A percentile compares a stretch with the other conserved stretches of the same genome.
Evolutionary conservation across 768 basidiomycete genomes (phyloP).

Genomic region (Amanita pseudoporphyria): DNA sequence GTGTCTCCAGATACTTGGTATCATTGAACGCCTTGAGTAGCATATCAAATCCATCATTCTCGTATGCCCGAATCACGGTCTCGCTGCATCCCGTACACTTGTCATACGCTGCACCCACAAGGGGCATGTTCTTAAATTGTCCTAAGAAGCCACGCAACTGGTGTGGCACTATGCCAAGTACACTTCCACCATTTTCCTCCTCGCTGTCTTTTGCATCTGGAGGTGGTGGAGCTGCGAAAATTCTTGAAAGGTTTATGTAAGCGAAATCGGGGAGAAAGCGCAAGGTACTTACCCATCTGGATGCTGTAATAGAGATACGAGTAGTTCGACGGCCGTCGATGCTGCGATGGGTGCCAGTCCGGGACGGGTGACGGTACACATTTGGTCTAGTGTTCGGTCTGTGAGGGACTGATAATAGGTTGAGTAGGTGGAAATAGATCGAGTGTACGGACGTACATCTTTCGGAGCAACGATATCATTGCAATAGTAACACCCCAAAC

Average conservation of each 20-base stretch:
- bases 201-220: slow-evolving; percentile 19
- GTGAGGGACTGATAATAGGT: slow-evolving; percentile 37
- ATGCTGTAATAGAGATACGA: slow-evolving; percentile 85
- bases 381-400: slow-evolving; percentile 93
- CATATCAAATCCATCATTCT: slow-evolving; percentile 71
- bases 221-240: slow-evolving; percentile 63
- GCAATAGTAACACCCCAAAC: slow-evolving; percentile 94
- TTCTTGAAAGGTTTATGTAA: slow-evolving; percentile 11
- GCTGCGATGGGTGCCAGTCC: slow-evolving; percentile 90
- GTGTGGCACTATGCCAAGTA: slow-evolving; percentile 87
- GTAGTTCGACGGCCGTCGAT: slow-evolving; percentile 86
- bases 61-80: slow-evolving; percentile 72
- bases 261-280: not conserved
- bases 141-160: slow-evolving; percentile 87
- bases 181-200: slow-evolving; percentile 30
- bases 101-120: slow-evolving; percentile 81
- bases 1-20: slow-evolving; percentile 54
- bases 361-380: slow-evolving; percentile 97
- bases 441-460: slow-evolving; percentile 44
- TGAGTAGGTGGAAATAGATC: not conserved
- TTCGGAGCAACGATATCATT: slow-evolving; percentile 96
- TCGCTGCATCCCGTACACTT: slow-evolving; percentile 89
- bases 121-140: slow-evolving; percentile 75
- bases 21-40: slow-evolving; percentile 79
- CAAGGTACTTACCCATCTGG: slow-evolving; percentile 57